phyloP scores from a whole-genome alignment of 768 basidiomycete genomes.

The Mycena galopus region DNA sequence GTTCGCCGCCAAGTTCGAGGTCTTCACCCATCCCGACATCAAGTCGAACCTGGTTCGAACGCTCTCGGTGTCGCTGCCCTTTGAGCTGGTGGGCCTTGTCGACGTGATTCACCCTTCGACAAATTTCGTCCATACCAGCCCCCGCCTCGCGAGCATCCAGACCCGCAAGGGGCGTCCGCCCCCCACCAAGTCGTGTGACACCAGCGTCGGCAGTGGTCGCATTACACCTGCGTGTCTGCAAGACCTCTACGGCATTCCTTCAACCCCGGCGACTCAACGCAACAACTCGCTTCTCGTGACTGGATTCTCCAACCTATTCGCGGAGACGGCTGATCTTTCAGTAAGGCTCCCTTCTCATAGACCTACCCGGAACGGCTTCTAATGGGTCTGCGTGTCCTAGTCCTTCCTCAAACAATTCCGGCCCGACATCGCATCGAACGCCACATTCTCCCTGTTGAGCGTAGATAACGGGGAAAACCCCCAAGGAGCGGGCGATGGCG shows the following conservation, averaged over 20 bases:
- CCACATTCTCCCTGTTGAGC: conserved; percentile 16
- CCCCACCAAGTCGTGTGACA: conserved; percentile 13
- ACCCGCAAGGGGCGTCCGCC: neutral
- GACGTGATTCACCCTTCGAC: conserved; percentile 23
- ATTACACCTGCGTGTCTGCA: conserved; percentile 30
- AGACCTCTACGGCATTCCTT: conserved; percentile 20
- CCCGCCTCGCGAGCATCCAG: conserved; percentile 8
- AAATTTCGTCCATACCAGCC: conserved; percentile 14
- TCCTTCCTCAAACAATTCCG: conserved; percentile 20
- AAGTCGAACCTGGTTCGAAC: conserved; percentile 15
- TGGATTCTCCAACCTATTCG: conserved; percentile 9
- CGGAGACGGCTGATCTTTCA: conserved; percentile 18
- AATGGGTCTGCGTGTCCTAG: conserved; percentile 8
- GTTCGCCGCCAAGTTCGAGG: conserved; percentile 27
- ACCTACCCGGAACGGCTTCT: neutral
- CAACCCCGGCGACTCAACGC: conserved; percentile 23
- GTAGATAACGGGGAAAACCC: conserved; percentile 13
- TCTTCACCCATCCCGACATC: conserved; percentile 21
- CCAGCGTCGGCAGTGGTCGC: conserved; percentile 6
- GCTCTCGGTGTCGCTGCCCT: conserved; percentile 26
- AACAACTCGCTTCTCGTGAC: conserved; percentile 26
- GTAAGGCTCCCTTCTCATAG: conserved; percentile 16
- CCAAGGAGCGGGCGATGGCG: neutral
- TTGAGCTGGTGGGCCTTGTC: conserved; percentile 25
- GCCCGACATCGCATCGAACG: conserved; percentile 19